Conservation (phyloP, 2,329 filamentous ascomycete genomes). For the Sporothrix phasma region DNA sequence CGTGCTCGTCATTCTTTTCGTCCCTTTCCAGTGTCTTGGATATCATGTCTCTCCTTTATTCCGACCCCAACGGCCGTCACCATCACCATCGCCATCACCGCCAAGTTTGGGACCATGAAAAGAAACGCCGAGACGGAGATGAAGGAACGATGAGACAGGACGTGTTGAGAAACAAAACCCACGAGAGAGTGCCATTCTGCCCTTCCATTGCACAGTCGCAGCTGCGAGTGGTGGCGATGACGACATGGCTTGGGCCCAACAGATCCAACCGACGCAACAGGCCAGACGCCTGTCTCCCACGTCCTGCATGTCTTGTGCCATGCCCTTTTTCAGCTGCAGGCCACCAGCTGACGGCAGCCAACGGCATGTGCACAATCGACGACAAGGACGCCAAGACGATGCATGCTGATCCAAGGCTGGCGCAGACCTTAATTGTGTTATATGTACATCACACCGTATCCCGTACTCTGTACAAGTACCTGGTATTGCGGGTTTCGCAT, state of each 20-base stretch:
- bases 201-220: no score
- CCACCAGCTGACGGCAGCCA: not conserved
- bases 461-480: not conserved
- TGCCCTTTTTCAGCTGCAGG: not conserved
- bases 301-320: not conserved
- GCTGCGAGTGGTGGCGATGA: no score
- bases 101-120: not conserved
- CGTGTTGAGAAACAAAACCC: no score
- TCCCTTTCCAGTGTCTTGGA: not conserved
- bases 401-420: not conserved
- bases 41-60: not conserved
- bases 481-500: no score
- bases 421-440: not conserved
- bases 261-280: not conserved
- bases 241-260: not conserved
- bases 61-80: not conserved
- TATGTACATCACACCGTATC: no score
- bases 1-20: not conserved
- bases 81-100: no score
- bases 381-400: no score
- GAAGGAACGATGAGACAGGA: not conserved
- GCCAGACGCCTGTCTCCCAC: not conserved
- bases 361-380: not conserved
- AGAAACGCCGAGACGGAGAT: not conserved
- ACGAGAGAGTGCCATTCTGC: no score